phyloP scores from a whole-genome alignment of 148 eudicot species.

The Nyssa sinensis region DNA sequence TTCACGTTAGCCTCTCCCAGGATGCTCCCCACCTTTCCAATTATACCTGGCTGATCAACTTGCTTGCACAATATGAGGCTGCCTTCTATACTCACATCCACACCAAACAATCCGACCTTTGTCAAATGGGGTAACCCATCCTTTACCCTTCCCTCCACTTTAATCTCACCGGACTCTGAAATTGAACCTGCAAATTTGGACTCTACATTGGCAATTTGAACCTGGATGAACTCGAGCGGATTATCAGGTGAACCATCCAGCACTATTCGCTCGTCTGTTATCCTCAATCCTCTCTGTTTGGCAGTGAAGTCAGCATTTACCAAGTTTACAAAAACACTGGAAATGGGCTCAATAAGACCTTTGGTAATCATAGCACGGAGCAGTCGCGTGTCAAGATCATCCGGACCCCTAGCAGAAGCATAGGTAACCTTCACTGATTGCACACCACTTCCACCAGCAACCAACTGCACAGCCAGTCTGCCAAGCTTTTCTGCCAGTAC shows the following conservation, averaged over 20 bases:
- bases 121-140: constrained; percentile 17
- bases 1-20: constrained; percentile 8
- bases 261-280: too few species aligned
- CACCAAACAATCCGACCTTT: constrained; percentile 11
- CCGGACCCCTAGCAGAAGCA: too few species aligned
- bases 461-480: too few species aligned
- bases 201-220: constrained; percentile 13
- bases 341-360: too few species aligned
- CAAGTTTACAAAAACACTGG: too few species aligned
- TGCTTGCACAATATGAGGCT: constrained; percentile 12
- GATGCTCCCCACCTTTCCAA: constrained; percentile 15
- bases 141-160: constrained; percentile 12
- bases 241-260: constrained; percentile 13
- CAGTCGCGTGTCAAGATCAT: too few species aligned
- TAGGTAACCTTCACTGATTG: too few species aligned
- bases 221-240: constrained; percentile 6
- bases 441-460: too few species aligned
- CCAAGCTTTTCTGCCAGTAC: too few species aligned
- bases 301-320: too few species aligned
- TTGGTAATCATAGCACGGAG: too few species aligned
- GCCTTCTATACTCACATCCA: constrained; percentile 14
- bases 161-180: constrained; percentile 1
- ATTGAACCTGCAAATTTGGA: not conserved
- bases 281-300: too few species aligned
- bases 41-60: constrained; percentile 11